Percentiles rank a stretch among this genome's conserved stretches.
Conservation (phyloP, 345 rosid genomes). For the Eucalyptus shirleyi region DNA sequence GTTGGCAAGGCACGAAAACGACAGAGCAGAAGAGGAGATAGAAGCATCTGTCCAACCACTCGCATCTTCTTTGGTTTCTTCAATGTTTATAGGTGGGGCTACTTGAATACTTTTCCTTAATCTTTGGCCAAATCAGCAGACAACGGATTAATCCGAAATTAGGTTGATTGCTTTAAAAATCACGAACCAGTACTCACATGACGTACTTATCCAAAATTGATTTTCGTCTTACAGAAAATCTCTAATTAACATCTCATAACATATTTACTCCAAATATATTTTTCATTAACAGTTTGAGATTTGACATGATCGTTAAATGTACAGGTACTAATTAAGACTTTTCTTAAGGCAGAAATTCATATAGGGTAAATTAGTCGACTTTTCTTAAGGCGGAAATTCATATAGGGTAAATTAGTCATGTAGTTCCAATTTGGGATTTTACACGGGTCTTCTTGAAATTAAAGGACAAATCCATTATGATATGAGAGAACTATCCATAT, state of each 20-base stretch:
- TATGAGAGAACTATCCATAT: neutral
- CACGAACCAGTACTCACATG: accelerated
- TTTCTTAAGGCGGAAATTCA: neutral
- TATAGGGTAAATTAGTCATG: accelerated
- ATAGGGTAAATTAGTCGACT: too few species aligned
- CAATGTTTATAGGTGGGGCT: neutral
- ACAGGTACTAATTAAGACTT: accelerated
- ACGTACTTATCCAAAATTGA: too few species aligned
- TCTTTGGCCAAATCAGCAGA: neutral
- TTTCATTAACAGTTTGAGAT: neutral
- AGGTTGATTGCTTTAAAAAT: neutral
- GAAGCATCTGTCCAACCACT: neutral
- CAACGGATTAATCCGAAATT: accelerated
- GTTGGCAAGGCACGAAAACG: neutral
- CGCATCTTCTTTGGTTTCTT: neutral
- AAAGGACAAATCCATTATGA: neutral
- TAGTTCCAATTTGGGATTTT: neutral
- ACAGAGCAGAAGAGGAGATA: neutral
- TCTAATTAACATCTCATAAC: neutral
- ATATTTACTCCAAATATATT: accelerated
- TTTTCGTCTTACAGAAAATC: accelerated
- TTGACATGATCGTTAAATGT: accelerated
- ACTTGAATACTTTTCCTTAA: neutral
- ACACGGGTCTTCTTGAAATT: accelerated
- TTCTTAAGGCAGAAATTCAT: neutral